These are phyloP conservation scores for Penicillium sp. DNA, from an alignment of 2,329 filamentous ascomycete species.

Conservation along the genomic window DNA sequence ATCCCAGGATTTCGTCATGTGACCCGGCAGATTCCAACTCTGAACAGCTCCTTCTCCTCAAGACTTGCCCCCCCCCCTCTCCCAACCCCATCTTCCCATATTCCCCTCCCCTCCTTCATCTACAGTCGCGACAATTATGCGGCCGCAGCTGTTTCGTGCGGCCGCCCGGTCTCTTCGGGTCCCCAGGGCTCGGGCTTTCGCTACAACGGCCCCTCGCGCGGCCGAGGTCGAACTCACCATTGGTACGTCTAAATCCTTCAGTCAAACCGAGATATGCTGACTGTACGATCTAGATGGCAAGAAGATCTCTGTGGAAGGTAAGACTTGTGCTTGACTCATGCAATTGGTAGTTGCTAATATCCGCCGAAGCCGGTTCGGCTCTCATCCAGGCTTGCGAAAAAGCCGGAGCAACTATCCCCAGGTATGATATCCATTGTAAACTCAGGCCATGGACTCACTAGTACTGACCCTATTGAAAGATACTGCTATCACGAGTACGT, in stretches of 20 bases:
- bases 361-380: conserved; percentile 76
- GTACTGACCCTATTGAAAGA: conserved; percentile 53
- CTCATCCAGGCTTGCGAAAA: conserved; percentile 99
- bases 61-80: conserved; percentile 12
- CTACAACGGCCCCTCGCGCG: conserved; percentile 71
- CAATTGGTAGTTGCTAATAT: conserved; percentile 25
- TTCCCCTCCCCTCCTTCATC: conserved; percentile 15
- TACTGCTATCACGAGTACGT: conserved; percentile 97
- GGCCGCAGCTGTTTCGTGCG: conserved; percentile 63
- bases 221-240: conserved; percentile 97
- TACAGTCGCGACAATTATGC: conserved; percentile 51
- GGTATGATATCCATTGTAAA: conserved; percentile 50
- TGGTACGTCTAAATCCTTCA: conserved; percentile 64
- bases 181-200: conserved; percentile 68
- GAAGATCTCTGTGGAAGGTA: conserved; percentile 97
- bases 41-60: conserved; percentile 25
- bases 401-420: conserved; percentile 84
- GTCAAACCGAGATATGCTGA: conserved; percentile 45
- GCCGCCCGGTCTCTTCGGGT: conserved; percentile 56
- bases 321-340: conserved; percentile 4
- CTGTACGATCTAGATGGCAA: conserved; percentile 71
- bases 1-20: conserved; percentile 18
- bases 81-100: conserved; percentile 14
- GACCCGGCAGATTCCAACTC: conserved; percentile 34
- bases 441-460: not conserved